A percentile compares a stretch with the other conserved stretches of the same genome.
Conservation (phyloP, 2,329 filamentous ascomycete species). For the Keithomyces neogunnii region DNA sequence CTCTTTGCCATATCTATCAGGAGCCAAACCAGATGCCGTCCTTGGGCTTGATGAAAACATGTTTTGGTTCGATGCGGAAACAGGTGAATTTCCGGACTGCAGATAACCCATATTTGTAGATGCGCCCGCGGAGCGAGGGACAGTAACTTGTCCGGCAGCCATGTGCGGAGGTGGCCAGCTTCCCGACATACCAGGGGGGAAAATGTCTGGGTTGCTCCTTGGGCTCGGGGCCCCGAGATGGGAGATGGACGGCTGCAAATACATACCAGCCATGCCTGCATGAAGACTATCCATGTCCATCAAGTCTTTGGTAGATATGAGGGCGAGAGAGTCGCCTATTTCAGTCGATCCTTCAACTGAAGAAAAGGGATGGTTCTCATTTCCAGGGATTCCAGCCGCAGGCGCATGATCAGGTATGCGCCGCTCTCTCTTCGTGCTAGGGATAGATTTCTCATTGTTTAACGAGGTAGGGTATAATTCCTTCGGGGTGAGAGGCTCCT, state of each 20-base stretch:
- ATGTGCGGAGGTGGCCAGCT: slow-evolving; percentile 11
- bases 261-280: slow-evolving; percentile 31
- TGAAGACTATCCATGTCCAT: slow-evolving; percentile 37
- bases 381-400: slow-evolving; percentile 15
- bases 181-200: slow-evolving; percentile 24
- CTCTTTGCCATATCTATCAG: slow-evolving; percentile 47
- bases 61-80: not conserved
- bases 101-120: slow-evolving; percentile 22
- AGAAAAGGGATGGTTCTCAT: slow-evolving; percentile 26
- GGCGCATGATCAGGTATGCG: slow-evolving; percentile 24
- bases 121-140: slow-evolving; percentile 15
- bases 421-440: slow-evolving; percentile 29
- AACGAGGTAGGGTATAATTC: slow-evolving; percentile 24
- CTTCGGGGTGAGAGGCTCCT: slow-evolving; percentile 21
- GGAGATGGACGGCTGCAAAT: slow-evolving; percentile 24
- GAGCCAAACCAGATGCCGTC: slow-evolving; percentile 34
- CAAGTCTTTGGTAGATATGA: slow-evolving; percentile 48
- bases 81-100: not conserved
- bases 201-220: slow-evolving; percentile 22
- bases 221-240: slow-evolving; percentile 28
- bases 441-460: slow-evolving; percentile 33
- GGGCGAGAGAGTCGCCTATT: slow-evolving; percentile 27
- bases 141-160: slow-evolving; percentile 24
- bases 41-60: slow-evolving; percentile 20
- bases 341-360: slow-evolving; percentile 27